Evolutionary conservation across 2,329 filamentous ascomycete genomes (phyloP).

Genomic region (Gaeumannomyces tritici): DNA sequence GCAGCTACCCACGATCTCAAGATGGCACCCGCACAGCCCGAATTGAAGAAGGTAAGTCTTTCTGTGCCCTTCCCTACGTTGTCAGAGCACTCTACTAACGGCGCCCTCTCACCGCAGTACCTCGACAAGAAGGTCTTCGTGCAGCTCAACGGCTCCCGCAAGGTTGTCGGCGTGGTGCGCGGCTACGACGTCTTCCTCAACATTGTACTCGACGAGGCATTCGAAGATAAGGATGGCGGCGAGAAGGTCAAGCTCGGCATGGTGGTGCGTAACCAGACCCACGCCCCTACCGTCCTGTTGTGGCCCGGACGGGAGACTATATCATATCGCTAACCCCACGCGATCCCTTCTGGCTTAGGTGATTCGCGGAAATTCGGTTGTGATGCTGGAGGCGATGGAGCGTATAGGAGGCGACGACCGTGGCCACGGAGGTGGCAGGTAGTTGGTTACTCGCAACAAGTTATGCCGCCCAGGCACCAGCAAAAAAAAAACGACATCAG

Average conservation of each 20-base stretch:
- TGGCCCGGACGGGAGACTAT: background rate
- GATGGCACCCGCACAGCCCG: constrained; percentile 98
- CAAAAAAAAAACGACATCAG: background rate
- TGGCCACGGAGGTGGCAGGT: constrained; percentile 3
- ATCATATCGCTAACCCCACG: background rate
- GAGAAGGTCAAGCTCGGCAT: constrained; percentile 88
- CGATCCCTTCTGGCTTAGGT: constrained; percentile 42
- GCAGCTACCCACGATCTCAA: constrained; percentile 25
- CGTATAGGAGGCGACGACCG: constrained; percentile 55
- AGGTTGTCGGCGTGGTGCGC: constrained; percentile 87
- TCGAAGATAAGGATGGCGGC: constrained; percentile 86
- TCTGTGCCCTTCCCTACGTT: background rate
- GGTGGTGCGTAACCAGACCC: constrained; percentile 57
- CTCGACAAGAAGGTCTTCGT: constrained; percentile 98
- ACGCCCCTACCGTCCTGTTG: background rate
- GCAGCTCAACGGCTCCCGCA: constrained; percentile 94
- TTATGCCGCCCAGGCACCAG: background rate
- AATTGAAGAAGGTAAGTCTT: constrained; percentile 81
- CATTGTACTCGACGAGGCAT: constrained; percentile 92
- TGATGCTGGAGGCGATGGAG: constrained; percentile 85
- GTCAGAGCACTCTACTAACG: background rate
- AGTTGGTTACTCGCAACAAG: background rate
- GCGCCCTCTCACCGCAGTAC: constrained; percentile 51
- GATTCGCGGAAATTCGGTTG: constrained; percentile 94
- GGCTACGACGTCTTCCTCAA: constrained; percentile 99